Base-by-base conservation (phyloP, 2,329 filamentous ascomycete species). In the Colletotrichum somersetense region DNA sequence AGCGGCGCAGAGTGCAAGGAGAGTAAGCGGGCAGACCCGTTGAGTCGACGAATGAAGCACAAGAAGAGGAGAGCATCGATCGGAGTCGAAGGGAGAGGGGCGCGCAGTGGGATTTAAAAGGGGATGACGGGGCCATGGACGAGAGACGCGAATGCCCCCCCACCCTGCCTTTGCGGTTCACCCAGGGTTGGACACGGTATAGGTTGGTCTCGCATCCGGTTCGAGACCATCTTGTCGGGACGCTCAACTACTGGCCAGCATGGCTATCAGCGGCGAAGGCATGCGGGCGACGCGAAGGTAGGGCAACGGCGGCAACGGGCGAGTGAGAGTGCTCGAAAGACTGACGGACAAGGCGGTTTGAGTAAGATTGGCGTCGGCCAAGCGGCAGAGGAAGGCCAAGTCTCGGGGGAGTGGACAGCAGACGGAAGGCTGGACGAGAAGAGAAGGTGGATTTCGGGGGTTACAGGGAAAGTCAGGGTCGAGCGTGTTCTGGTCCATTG, bases 351-450 rank as follows among this genome's bases (percentile, higher is more conserved):
- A 46, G 11, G 30, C 53, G 38, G 44, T 5, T 44, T n/a, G 61
- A 65, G 55, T 44, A 69, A 65, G 66, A 50, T 44, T 67, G 55
- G 46, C 61, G 55, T 44, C 5, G 48, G 66, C 70, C 70, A 72
- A 72, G 70, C 44, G 38, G 16, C 23, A 72, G n/a, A 69, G 70
- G 66, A 72, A 44, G 66, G 70, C 70, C 66, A 72, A 72, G 70
- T 56, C 66, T 72, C 56, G 66, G 61, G 59, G 59, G 65, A 59
- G 66, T 72, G 70, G 70, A 72, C 69, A 72, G 70, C 55, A 65
- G 30, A 52, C 70, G 59, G 66, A 46, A 64, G 12, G 66, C 59
- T 69, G 33, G 59, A 72, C 70, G 33, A 72, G 66, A 72, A 72
- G 46, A 72, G 70, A 69, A 72, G 70, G 70, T 72, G 70, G 23